phyloP scores from a whole-genome alignment of 305 asterid species.

The Stenogyne calaminthoides region DNA sequence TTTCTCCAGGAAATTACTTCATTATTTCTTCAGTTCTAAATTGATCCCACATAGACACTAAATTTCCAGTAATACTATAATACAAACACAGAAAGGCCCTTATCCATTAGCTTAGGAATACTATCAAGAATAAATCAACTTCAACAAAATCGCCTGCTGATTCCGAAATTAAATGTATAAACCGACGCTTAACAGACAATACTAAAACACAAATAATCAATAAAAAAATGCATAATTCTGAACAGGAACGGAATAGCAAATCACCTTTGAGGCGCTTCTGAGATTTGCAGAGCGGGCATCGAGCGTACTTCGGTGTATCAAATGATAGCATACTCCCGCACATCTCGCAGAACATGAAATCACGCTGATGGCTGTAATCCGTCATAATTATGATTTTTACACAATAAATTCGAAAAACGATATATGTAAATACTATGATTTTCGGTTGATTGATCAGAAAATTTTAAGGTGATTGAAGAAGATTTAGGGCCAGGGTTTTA shows the following conservation, averaged over 20 bases:
- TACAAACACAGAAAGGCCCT: neutral
- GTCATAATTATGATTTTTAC: constrained; percentile 28
- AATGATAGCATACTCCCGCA: constrained; percentile 75
- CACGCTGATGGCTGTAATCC: constrained; percentile 65
- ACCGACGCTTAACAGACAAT: neutral
- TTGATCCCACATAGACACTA: neutral
- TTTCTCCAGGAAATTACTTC: neutral
- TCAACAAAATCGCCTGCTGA: constrained; percentile 11
- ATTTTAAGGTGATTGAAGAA: neutral
- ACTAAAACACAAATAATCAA: neutral
- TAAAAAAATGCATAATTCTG: neutral
- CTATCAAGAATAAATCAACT: neutral
- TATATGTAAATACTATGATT: neutral
- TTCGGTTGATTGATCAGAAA: neutral
- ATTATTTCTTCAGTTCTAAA: neutral
- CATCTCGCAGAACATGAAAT: constrained; percentile 82
- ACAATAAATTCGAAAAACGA: neutral
- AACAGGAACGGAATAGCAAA: neutral
- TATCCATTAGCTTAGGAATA: neutral
- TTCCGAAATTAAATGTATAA: neutral
- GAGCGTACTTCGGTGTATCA: constrained; percentile 42
- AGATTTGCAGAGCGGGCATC: constrained; percentile 62
- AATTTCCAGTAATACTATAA: neutral
- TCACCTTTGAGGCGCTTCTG: constrained; percentile 59
- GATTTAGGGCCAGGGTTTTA: constrained; percentile 37